Base-by-base conservation (phyloP, 805 yeast species). In the Ogataea haglerorum region DNA sequence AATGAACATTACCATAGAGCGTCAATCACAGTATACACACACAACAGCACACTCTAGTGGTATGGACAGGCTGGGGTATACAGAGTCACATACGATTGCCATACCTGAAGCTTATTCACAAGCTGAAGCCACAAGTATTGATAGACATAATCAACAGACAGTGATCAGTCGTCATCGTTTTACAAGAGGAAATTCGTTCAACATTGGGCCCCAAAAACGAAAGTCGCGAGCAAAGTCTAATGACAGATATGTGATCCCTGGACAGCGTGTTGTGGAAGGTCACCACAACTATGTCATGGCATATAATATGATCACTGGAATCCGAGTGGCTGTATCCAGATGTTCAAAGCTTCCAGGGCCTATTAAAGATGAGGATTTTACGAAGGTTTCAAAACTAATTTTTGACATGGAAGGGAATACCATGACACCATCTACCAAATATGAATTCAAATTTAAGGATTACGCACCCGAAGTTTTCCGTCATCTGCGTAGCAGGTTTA, bases 291-390 rank as follows among this genome's bases (percentile, higher is more conserved):
- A 83, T 55, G 86, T 89, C 19, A 80, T 91, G 71, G 99, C 97
- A 1, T 95, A 93, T 63, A 89, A 91, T 61, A 91, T 93, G 97
- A 73, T 95, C 43, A 90, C 98, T 0, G 99, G 99, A 2, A 93
- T 93, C 34, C 74, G 99, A 42, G 95, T 89, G 7, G 90, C 97
- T 0, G 98, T 93, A 0, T 87, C 96, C 3, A 70, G 96, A 43
- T 84, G 95, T 54, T 86, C 96, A 0, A 95, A 95, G 26, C 72
- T 83, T 9, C 85, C 87, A 76, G 76, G 83, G 39, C 82, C 83
- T 14, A 65, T 93, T 30, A 73, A 72, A 2, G 82, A 79, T 36
- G 72, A 68, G 12, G 96, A 91, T 59, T 93, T 90, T 60, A 68
- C 64, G 24, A 67, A 76, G 9, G 78, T 80, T 17, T 84, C 87